These are phyloP conservation scores for Candida anglica DNA, from an alignment of 805 yeast genomes.

Conservation along the genomic window DNA sequence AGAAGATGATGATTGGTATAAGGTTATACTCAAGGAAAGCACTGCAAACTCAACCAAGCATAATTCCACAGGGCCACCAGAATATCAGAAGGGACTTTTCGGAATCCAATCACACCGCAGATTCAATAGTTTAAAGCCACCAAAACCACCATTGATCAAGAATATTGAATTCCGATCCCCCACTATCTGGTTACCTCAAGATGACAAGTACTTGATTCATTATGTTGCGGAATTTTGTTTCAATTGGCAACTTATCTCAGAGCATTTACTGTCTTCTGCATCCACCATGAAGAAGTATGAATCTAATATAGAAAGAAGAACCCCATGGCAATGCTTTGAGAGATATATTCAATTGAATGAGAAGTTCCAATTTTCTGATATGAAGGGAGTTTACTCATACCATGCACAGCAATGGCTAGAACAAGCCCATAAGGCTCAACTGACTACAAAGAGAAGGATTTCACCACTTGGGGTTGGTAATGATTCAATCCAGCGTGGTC, in stretches of 20 bases:
- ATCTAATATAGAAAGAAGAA: conserved; percentile 89
- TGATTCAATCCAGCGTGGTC: conserved; percentile 92
- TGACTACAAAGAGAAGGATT: conserved; percentile 81
- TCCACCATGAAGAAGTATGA: conserved; percentile 59
- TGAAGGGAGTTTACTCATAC: conserved; percentile 81
- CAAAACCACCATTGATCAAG: conserved; percentile 82
- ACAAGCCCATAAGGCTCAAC: conserved; percentile 84
- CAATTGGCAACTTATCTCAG: conserved; percentile 91
- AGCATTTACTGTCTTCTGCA: conserved; percentile 65
- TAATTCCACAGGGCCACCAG: conserved; percentile 23
- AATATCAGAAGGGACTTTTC: conserved; percentile 56
- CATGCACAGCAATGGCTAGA: conserved; percentile 90
- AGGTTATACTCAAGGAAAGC: conserved; percentile 47
- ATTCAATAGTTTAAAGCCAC: conserved; percentile 72
- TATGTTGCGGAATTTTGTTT: conserved; percentile 83
- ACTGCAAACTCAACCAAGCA: conserved; percentile 6
- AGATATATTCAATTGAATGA: conserved; percentile 91
- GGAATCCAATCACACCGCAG: conserved; percentile 49
- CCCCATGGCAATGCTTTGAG: conserved; percentile 99
- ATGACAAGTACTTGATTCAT: conserved; percentile 74
- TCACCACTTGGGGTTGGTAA: conserved; percentile 92
- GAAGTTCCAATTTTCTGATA: conserved; percentile 77
- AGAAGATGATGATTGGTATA: conserved; percentile 59
- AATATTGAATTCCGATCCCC: conserved; percentile 83
- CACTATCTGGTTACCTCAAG: conserved; percentile 94